A percentile compares a stretch with the other conserved stretches of the same genome.
phyloP scores from a whole-genome alignment of 768 basidiomycete species.

The Kondoa subrosea region DNA sequence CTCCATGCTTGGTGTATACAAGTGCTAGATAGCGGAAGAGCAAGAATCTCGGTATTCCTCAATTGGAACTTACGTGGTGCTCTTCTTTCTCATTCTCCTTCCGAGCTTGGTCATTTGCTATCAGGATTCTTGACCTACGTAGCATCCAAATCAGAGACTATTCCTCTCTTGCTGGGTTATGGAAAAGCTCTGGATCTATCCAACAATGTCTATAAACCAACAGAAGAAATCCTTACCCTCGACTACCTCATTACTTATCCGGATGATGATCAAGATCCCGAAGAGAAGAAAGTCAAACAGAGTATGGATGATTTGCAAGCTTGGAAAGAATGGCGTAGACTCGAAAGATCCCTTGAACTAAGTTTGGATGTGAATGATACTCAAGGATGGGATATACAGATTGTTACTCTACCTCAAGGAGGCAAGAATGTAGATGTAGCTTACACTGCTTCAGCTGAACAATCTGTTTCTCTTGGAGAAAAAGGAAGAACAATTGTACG shows the following conservation, averaged over 20 bases:
- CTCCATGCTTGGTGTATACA: conserved; percentile 23
- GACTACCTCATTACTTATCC: conserved; percentile 13
- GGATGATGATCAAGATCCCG: conserved; percentile 33
- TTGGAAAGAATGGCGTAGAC: conserved; percentile 46
- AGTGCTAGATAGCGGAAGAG: conserved; percentile 6
- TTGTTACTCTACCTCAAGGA: conserved; percentile 5
- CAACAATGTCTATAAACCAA: conserved; percentile 11
- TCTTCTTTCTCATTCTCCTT: not conserved
- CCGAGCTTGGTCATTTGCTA: conserved; percentile 11
- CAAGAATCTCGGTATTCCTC: conserved; percentile 22
- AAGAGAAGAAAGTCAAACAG: conserved; percentile 40
- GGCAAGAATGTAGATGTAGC: conserved; percentile 47
- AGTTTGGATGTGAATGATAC: not conserved
- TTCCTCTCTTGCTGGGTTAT: conserved; percentile 7
- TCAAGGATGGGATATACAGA: conserved; percentile 14
- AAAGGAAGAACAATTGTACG: conserved; percentile 32
- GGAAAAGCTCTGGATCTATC: conserved; percentile 12
- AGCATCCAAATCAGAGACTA: not conserved
- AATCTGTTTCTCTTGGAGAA: not conserved
- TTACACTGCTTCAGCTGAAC: conserved; percentile 34
- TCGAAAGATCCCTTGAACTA: conserved; percentile 39
- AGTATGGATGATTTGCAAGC: conserved; percentile 48
- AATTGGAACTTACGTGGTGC: conserved; percentile 19
- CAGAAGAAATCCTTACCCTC: conserved; percentile 10
- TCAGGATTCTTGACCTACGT: conserved; percentile 11